These are phyloP conservation scores for Ogataea kodamae DNA, from an alignment of 805 yeast genomes.

Conservation along the genomic window DNA sequence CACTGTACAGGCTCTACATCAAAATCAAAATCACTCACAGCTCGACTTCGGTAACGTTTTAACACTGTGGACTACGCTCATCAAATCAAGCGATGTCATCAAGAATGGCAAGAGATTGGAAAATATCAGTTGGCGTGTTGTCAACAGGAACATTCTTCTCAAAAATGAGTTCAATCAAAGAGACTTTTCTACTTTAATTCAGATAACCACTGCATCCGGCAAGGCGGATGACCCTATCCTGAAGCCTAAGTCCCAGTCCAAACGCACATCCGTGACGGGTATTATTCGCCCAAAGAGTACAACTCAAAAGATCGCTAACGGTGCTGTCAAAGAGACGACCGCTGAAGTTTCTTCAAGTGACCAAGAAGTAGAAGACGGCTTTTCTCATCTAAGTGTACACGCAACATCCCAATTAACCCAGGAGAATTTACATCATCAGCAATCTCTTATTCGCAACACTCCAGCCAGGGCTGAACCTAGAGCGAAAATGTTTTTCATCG, in stretches of 20 bases:
- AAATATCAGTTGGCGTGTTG: conserved; percentile 36
- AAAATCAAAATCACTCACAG: conserved; percentile 20
- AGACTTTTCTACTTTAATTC: conserved; percentile 29
- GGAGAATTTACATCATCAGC: conserved; percentile 17
- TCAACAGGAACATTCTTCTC: conserved; percentile 30
- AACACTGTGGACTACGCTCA: conserved; percentile 40
- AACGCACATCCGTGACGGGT: conserved; percentile 2
- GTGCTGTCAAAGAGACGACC: conserved; percentile 27
- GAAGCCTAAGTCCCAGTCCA: background rate
- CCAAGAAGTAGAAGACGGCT: conserved; percentile 17
- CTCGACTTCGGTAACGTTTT: conserved; percentile 39
- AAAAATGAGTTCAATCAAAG: conserved; percentile 22
- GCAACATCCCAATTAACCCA: conserved; percentile 16
- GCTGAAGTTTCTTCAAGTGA: conserved; percentile 28
- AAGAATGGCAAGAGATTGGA: conserved; percentile 34
- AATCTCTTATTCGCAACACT: conserved; percentile 10
- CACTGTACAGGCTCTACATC: conserved; percentile 25
- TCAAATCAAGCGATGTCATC: conserved; percentile 32
- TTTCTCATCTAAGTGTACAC: conserved; percentile 9
- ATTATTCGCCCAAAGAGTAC: conserved; percentile 9
- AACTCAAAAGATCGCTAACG: conserved; percentile 18
- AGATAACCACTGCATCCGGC: conserved; percentile 28
- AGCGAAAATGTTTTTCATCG: conserved; percentile 31
- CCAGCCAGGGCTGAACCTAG: conserved; percentile 7
- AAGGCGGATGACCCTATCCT: conserved; percentile 7